Evolutionary conservation across 2,329 filamentous ascomycete genomes (phyloP).

Genomic region (Aspergillus amoenus): DNA sequence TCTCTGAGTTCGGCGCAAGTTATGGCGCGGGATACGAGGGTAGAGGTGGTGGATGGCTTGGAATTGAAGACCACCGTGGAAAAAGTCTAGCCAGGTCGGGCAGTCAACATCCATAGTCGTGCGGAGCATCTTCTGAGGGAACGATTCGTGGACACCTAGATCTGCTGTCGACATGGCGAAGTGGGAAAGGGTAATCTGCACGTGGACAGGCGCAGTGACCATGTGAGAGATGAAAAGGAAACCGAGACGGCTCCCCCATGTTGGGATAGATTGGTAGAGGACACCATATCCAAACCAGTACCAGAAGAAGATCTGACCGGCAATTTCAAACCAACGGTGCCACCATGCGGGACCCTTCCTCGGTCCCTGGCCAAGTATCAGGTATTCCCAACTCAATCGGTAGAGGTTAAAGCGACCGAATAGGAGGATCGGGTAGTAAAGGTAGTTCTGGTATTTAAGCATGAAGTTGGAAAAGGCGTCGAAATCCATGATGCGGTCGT

Average conservation of each 20-base stretch:
- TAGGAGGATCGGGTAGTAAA: conserved; percentile 78
- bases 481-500: conserved; percentile 76
- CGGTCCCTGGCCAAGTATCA: conserved; percentile 68
- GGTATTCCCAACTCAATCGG: conserved; percentile 73
- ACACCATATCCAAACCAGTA: conserved; percentile 81
- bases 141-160: conserved; percentile 78
- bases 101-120: conserved; percentile 95
- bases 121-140: conserved; percentile 85
- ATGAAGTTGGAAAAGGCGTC: conserved; percentile 71
- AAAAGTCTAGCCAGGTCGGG: conserved; percentile 81
- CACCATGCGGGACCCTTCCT: conserved; percentile 76
- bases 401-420: conserved; percentile 89
- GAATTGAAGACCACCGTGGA: conserved; percentile 87
- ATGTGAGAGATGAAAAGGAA: conserved; percentile 81
- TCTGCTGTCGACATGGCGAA: conserved; percentile 93
- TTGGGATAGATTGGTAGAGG: conserved; percentile 70
- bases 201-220: conserved; percentile 76
- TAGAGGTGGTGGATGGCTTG: conserved; percentile 86
- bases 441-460: conserved; percentile 72
- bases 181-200: conserved; percentile 88
- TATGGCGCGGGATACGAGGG: conserved; percentile 80
- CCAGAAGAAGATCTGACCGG: conserved; percentile 80
- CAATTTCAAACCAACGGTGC: conserved; percentile 78
- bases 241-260: conserved; percentile 65
- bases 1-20: conserved; percentile 71